A percentile compares a stretch with the other conserved stretches of the same genome.
Evolutionary conservation across 1,139 yeast genomes (phyloP).

Genomic region (Yamadazyma spencermartinsiae): DNA sequence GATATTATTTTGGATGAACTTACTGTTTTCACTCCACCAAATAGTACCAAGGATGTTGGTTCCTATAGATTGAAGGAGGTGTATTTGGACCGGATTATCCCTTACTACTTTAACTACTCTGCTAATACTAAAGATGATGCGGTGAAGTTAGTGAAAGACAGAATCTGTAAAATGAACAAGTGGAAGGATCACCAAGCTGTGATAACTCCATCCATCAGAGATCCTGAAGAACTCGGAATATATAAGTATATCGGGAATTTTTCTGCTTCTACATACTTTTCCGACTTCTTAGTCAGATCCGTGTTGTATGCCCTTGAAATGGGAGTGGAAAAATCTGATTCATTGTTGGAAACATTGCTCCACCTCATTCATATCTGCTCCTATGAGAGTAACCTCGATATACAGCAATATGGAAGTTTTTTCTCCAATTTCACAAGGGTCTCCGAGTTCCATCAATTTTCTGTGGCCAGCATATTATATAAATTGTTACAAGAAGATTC

Average conservation of each 20-base stretch:
- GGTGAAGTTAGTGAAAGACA: slow-evolving; percentile 55
- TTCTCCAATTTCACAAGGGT: slow-evolving; percentile 36
- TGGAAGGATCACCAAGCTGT: slow-evolving; percentile 42
- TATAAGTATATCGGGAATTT: slow-evolving; percentile 40
- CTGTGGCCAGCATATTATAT: slow-evolving; percentile 49
- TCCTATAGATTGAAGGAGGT: slow-evolving; percentile 65
- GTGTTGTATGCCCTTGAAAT: slow-evolving; percentile 42
- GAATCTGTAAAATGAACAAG: slow-evolving; percentile 27
- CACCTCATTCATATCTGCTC: slow-evolving; percentile 66
- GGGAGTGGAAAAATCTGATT: slow-evolving; percentile 49
- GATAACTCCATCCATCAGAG: slow-evolving; percentile 44
- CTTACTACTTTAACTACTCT: slow-evolving; percentile 77
- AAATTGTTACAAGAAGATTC: slow-evolving; percentile 39
- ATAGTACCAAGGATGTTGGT: slow-evolving; percentile 66
- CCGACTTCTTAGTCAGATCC: slow-evolving; percentile 51
- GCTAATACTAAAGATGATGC: slow-evolving; percentile 79
- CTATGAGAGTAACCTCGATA: slow-evolving; percentile 32
- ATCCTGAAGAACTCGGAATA: slow-evolving; percentile 32
- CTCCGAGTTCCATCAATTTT: slow-evolving; percentile 29
- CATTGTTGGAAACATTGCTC: slow-evolving; percentile 56
- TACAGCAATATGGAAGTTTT: slow-evolving; percentile 31
- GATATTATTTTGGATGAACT: slow-evolving; percentile 64
- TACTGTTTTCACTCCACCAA: slow-evolving; percentile 65
- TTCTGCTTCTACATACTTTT: slow-evolving; percentile 52
- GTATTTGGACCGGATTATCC: slow-evolving; percentile 59